phyloP scores from a whole-genome alignment of 2,329 filamentous ascomycete species.

The Epichloe amarillans region DNA sequence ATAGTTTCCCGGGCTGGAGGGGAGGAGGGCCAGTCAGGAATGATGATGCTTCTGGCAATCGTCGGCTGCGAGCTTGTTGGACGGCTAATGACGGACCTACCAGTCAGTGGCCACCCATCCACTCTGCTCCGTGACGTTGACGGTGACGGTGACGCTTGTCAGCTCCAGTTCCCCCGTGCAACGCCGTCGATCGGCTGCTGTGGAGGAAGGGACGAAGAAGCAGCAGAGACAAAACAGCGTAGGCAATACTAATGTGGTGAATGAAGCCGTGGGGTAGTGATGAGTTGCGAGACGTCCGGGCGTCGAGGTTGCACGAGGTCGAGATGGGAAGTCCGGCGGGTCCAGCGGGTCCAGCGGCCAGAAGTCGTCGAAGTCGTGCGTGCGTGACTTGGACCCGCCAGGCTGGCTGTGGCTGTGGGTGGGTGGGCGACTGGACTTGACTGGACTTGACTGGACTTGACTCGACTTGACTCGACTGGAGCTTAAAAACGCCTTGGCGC shows the following conservation, averaged over 20 bases:
- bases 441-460: too few relatives aligned
- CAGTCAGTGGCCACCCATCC: background rate
- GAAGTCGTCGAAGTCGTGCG: too few relatives aligned
- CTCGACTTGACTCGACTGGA: too few relatives aligned
- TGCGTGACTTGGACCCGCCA: background rate
- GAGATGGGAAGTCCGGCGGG: too few relatives aligned
- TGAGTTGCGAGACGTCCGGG: background rate
- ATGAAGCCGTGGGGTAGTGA: background rate
- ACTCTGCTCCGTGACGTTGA: constrained; percentile 32
- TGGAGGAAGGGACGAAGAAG: background rate
- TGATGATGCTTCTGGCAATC: background rate
- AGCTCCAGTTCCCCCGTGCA: background rate
- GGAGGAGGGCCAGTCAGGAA: background rate
- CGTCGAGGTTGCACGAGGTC: background rate
- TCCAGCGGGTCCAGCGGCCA: too few relatives aligned
- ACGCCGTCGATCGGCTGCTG: background rate
- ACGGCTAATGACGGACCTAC: background rate
- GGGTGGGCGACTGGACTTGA: too few relatives aligned
- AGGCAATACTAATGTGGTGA: background rate
- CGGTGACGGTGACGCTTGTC: constrained; percentile 37
- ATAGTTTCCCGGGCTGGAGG: background rate
- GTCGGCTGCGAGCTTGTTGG: too few relatives aligned
- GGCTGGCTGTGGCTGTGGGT: background rate
- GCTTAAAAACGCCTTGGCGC: too few relatives aligned
- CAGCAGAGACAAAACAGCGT: background rate